These are phyloP conservation scores for Mycothermus thermophilus DNA, from an alignment of 495 filamentous ascomycete genomes.

Conservation along the genomic window DNA sequence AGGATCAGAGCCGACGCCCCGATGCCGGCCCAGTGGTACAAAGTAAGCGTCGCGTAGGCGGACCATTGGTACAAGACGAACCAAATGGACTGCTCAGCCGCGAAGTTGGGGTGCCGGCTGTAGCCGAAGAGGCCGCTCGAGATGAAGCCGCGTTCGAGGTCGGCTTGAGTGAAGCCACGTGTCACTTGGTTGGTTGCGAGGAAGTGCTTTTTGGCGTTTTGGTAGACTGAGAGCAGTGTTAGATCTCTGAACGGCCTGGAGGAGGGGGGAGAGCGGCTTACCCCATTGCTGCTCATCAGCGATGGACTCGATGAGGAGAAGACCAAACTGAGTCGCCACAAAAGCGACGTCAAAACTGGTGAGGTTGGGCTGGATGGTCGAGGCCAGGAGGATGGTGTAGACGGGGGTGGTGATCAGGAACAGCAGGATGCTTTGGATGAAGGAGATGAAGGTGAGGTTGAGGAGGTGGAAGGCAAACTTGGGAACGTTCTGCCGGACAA, in stretches of 20 bases:
- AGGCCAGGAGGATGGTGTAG: slow-evolving; percentile 59
- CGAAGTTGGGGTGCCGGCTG: slow-evolving; percentile 87
- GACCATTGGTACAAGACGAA: slow-evolving; percentile 74
- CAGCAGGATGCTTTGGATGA: slow-evolving; percentile 70
- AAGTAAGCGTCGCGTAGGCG: slow-evolving; percentile 52
- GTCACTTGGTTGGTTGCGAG: slow-evolving; percentile 56
- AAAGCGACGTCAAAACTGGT: slow-evolving; percentile 52
- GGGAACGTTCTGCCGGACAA: slow-evolving; percentile 30
- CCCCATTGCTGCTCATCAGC: slow-evolving; percentile 94
- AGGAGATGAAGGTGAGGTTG: slow-evolving; percentile 76
- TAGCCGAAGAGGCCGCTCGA: slow-evolving; percentile 74
- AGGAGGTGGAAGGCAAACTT: slow-evolving; percentile 58
- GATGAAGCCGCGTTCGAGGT: slow-evolving; percentile 85
- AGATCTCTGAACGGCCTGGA: too few species aligned
- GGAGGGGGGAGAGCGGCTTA: too few species aligned
- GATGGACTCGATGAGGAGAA: slow-evolving; percentile 62
- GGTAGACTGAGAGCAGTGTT: slow-evolving; percentile 52
- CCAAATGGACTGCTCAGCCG: slow-evolving; percentile 88
- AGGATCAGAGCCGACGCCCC: slow-evolving; percentile 56
- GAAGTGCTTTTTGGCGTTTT: slow-evolving; percentile 66
- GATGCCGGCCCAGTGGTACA: slow-evolving; percentile 65
- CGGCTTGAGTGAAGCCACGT: slow-evolving; percentile 44
- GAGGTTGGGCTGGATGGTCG: slow-evolving; percentile 28
- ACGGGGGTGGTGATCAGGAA: slow-evolving; percentile 64
- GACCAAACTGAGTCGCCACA: slow-evolving; percentile 49